These are phyloP conservation scores for Abortiporus biennis DNA, from an alignment of 1,284 basidiomycete genomes.

Conservation along the genomic window DNA sequence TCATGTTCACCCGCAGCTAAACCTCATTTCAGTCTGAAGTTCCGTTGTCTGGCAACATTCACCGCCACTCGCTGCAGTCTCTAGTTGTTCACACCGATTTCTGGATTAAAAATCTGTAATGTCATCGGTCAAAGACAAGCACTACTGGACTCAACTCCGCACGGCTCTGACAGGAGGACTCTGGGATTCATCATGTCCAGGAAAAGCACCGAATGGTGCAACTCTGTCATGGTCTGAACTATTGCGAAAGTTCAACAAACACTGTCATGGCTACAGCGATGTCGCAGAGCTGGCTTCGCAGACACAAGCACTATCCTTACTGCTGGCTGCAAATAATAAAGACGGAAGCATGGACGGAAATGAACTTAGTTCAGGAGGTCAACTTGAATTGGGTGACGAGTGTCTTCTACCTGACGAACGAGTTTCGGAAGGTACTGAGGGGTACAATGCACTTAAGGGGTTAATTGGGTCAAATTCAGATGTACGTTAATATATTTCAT, in stretches of 20 bases:
- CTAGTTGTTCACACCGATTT: no score
- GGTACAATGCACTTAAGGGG: slow-evolving; percentile 46
- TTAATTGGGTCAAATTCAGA: slow-evolving; percentile 50
- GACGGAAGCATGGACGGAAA: slow-evolving; percentile 35
- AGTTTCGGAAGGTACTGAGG: slow-evolving; percentile 42
- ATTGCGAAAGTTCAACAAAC: slow-evolving; percentile 85
- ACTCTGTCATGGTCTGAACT: slow-evolving; percentile 74
- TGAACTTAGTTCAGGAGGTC: slow-evolving; percentile 28
- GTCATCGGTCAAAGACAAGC: slow-evolving; percentile 51
- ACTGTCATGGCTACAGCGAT: slow-evolving; percentile 56
- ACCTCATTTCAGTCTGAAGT: no score
- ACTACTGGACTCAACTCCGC: slow-evolving; percentile 72
- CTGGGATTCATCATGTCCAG: slow-evolving; percentile 59
- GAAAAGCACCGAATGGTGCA: slow-evolving; percentile 52
- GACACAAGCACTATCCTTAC: slow-evolving; percentile 56
- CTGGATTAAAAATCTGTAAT: no score
- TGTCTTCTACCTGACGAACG: slow-evolving; percentile 49
- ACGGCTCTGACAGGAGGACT: slow-evolving; percentile 59
- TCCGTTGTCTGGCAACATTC: no score
- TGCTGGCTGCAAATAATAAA: slow-evolving; percentile 41
- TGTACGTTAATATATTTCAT: slow-evolving; percentile 38
- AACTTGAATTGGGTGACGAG: slow-evolving; percentile 46
- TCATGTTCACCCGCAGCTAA: no score
- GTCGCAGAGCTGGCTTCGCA: slow-evolving; percentile 63
- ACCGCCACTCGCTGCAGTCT: no score